These are phyloP conservation scores for Suillus subaureus DNA, from an alignment of 768 basidiomycete genomes.

Conservation along the genomic window DNA sequence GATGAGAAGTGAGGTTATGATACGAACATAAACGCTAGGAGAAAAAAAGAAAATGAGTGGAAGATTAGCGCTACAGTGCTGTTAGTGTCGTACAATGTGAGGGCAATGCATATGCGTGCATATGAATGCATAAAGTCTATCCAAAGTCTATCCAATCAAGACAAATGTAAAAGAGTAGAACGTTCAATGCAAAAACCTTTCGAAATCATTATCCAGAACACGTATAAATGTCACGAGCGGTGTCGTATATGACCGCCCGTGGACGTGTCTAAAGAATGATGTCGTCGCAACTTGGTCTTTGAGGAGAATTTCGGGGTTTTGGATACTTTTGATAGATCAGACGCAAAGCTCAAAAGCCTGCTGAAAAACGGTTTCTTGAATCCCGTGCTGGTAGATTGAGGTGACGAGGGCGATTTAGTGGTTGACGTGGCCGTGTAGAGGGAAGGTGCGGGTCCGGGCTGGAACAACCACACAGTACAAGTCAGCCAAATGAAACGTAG, in stretches of 20 bases:
- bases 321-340: slow-evolving; percentile 38
- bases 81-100: neutral
- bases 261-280: slow-evolving; percentile 50
- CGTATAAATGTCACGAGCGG: neutral
- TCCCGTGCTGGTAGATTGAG: slow-evolving; percentile 38
- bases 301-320: slow-evolving; percentile 26
- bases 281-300: slow-evolving; percentile 44
- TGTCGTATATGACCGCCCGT: neutral
- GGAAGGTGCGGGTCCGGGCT: slow-evolving; percentile 49
- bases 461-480: slow-evolving; percentile 31
- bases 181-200: neutral
- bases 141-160: neutral
- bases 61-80: slow-evolving; percentile 32
- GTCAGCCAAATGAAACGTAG: slow-evolving; percentile 30
- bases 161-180: neutral
- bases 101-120: neutral
- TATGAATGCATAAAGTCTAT: slow-evolving; percentile 12
- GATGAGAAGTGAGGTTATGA: neutral
- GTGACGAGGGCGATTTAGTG: slow-evolving; percentile 56
- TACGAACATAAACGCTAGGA: neutral
- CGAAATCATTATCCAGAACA: neutral
- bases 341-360: slow-evolving; percentile 56
- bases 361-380: slow-evolving; percentile 63
- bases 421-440: slow-evolving; percentile 62
- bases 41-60: slow-evolving; percentile 6